These are phyloP conservation scores for Talaromyces borbonicus DNA, from an alignment of 495 filamentous ascomycete genomes.

Conservation along the genomic window DNA sequence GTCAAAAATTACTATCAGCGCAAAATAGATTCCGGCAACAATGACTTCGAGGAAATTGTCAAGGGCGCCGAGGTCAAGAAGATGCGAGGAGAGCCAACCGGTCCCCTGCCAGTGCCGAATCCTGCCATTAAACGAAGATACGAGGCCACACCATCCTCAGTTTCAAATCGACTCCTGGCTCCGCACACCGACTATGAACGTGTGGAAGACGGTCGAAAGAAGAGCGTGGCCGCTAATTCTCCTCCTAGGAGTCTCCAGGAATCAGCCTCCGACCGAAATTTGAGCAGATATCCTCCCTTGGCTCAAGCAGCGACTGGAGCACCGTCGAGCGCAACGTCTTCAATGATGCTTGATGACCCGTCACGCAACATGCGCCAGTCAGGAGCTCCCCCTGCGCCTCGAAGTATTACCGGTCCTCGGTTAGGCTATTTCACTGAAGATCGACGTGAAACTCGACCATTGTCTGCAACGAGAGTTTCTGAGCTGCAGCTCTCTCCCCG, in stretches of 20 bases:
- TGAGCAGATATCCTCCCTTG: conserved; percentile 31
- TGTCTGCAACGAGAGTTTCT: conserved; percentile 19
- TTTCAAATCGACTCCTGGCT: conserved; percentile 50
- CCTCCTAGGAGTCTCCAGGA: conserved; percentile 22
- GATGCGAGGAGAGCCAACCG: conserved; percentile 56
- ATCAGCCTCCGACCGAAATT: conserved; percentile 22
- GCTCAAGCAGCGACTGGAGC: conserved; percentile 36
- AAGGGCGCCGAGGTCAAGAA: conserved; percentile 61
- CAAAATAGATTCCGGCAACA: conserved; percentile 57
- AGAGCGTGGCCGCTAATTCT: conserved; percentile 25
- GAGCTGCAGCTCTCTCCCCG: conserved; percentile 25
- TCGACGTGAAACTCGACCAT: conserved; percentile 28
- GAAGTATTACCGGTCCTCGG: conserved; percentile 25
- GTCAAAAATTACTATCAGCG: conserved; percentile 89
- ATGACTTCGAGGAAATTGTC: conserved; percentile 60
- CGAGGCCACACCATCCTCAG: conserved; percentile 44
- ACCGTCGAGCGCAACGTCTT: conserved; percentile 19
- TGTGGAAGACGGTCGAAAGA: conserved; percentile 43
- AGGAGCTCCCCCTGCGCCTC: conserved; percentile 16
- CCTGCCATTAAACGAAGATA: conserved; percentile 51
- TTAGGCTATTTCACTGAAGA: conserved; percentile 36
- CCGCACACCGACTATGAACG: conserved; percentile 47
- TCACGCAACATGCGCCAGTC: conserved; percentile 23
- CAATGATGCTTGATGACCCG: conserved; percentile 23
- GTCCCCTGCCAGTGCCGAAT: conserved; percentile 52